Conservation (phyloP, 1,284 basidiomycete genomes). For the Salmacisia buchloeana region DNA sequence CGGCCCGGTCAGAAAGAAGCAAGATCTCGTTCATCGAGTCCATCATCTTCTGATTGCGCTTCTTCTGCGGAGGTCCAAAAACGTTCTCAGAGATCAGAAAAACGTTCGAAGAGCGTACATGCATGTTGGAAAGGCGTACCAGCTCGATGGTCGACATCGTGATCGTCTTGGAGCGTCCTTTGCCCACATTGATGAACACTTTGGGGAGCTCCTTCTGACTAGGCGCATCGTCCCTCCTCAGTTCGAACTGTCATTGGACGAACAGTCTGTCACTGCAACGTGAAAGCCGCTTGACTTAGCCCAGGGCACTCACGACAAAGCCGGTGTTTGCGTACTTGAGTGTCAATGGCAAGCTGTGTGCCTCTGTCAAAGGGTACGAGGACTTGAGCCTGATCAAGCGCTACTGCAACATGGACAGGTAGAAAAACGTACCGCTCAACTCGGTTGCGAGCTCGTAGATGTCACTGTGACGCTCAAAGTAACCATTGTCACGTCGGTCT, state of each 20-base stretch:
- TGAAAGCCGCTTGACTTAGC: slow-evolving; percentile 63
- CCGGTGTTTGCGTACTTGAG: slow-evolving; percentile 65
- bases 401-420: no score
- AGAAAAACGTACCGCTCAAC: not conserved
- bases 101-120: not conserved
- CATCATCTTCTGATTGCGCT: slow-evolving; percentile 74
- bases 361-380: slow-evolving; percentile 20
- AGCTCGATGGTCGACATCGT: slow-evolving; percentile 70
- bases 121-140: slow-evolving; percentile 9
- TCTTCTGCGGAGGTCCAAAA: slow-evolving; percentile 55
- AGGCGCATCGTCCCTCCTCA: not conserved
- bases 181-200: slow-evolving; percentile 62
- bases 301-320: slow-evolving; percentile 68
- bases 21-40: slow-evolving; percentile 76
- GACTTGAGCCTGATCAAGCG: no score
- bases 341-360: slow-evolving; percentile 62
- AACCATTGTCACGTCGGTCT: no score
- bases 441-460: slow-evolving; percentile 61
- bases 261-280: no score
- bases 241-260: no score
- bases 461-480: slow-evolving; percentile 55
- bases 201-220: slow-evolving; percentile 16
- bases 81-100: not conserved
- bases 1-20: slow-evolving; percentile 62
- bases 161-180: slow-evolving; percentile 23